A percentile compares a stretch with the other conserved stretches of the same genome.
Evolutionary conservation across 306 rosid genomes (phyloP).

Genomic region (Medicago truncatula): MtrunA17r5.0-ANR NC_053045.1:8770501-8771000

Average conservation of each 20-base stretch:
- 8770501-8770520: slow-evolving; percentile 24
- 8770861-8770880: slow-evolving; percentile 54
- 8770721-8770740: slow-evolving; percentile 66
- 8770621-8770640: slow-evolving; percentile 83
- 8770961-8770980: background rate
- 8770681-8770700: slow-evolving; percentile 58
- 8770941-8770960: slow-evolving; percentile 54
- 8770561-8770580: slow-evolving; percentile 74
- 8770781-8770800: slow-evolving; percentile 69
- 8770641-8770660: slow-evolving; percentile 68
- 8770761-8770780: slow-evolving; percentile 82
- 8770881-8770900: slow-evolving; percentile 62
- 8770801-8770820: slow-evolving; percentile 65
- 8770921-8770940: slow-evolving; percentile 81
- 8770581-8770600: slow-evolving; percentile 48
- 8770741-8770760: slow-evolving; percentile 46
- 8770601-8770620: slow-evolving; percentile 40
- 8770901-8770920: slow-evolving; percentile 56
- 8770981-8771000: background rate
- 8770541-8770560: slow-evolving; percentile 59
- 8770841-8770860: slow-evolving; percentile 64
- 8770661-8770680: slow-evolving; percentile 70
- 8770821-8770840: slow-evolving; percentile 26
- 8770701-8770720: slow-evolving; percentile 53
- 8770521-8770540: slow-evolving; percentile 74